Evolutionary conservation across 2,329 filamentous ascomycete species (phyloP).

Genomic region (Colletotrichum sublineola): DNA sequence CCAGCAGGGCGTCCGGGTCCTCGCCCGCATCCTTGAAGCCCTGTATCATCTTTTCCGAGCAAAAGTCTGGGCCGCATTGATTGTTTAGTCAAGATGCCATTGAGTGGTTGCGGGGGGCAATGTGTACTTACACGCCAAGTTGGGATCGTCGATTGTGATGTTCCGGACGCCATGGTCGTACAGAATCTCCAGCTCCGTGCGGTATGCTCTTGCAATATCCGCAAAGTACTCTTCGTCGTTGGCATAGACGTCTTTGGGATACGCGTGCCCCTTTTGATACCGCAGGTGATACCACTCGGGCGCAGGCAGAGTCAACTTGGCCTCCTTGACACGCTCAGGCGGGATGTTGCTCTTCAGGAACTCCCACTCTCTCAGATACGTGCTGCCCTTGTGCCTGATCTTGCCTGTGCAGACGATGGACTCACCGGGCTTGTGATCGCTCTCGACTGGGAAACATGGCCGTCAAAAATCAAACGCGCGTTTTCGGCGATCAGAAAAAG

Average conservation of each 20-base stretch:
- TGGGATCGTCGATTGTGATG: slow-evolving; percentile 74
- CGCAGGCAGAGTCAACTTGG: slow-evolving; percentile 74
- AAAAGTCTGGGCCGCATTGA: slow-evolving; percentile 62
- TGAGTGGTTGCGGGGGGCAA: not conserved
- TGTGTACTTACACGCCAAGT: slow-evolving; percentile 58
- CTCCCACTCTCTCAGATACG: slow-evolving; percentile 58
- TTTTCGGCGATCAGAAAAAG: not conserved
- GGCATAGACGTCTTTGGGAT: slow-evolving; percentile 67
- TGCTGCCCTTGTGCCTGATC: slow-evolving; percentile 60
- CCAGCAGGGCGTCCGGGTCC: slow-evolving; percentile 68
- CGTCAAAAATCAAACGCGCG: not conserved
- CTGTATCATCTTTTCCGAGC: slow-evolving; percentile 65
- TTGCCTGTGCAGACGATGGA: slow-evolving; percentile 61
- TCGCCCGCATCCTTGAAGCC: slow-evolving; percentile 41
- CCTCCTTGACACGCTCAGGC: slow-evolving; percentile 71
- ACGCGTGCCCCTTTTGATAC: slow-evolving; percentile 69
- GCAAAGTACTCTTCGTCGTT: slow-evolving; percentile 70
- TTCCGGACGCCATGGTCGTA: slow-evolving; percentile 69
- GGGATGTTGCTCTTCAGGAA: slow-evolving; percentile 63
- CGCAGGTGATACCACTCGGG: slow-evolving; percentile 75
- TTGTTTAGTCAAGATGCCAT: not conserved
- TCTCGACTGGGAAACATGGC: slow-evolving; percentile 51
- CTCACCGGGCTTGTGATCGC: slow-evolving; percentile 61
- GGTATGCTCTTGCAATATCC: slow-evolving; percentile 69
- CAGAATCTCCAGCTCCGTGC: slow-evolving; percentile 65